phyloP scores from a whole-genome alignment of 176 grass and related monocot species.

The Paspalum vaginatum region DNA sequence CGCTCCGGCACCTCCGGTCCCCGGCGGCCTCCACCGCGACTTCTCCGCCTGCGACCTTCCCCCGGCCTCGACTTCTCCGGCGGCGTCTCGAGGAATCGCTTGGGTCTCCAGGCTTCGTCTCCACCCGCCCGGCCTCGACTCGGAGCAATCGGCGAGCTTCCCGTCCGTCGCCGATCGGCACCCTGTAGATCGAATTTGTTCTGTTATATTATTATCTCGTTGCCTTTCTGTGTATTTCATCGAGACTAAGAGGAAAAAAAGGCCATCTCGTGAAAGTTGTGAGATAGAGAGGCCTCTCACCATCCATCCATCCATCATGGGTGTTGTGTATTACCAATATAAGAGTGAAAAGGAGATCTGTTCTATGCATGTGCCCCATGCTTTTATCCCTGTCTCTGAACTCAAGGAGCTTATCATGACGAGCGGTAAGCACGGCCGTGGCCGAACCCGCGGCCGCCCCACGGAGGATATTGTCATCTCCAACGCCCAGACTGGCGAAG shows the following conservation, averaged over 20 bases:
- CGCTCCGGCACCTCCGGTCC: not conserved
- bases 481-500: conserved; percentile 61
- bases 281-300: conserved; percentile 6
- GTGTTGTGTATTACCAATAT: conserved; percentile 72
- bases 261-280: conserved; percentile 21
- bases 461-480: conserved; percentile 54
- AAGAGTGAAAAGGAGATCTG: conserved; percentile 62
- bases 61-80: not conserved
- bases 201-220: conserved; percentile 17
- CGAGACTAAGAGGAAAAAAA: conserved; percentile 2
- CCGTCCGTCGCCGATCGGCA: not conserved
- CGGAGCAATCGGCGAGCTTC: not conserved
- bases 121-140: not conserved
- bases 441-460: conserved; percentile 47
- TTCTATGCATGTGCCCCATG: conserved; percentile 45
- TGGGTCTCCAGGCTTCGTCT: not conserved
- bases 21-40: not conserved
- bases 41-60: not conserved
- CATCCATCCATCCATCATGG: conserved; percentile 36
- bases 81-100: not conserved
- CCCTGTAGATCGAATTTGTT: conserved; percentile 36
- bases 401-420: conserved; percentile 59
- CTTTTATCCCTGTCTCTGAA: conserved; percentile 48
- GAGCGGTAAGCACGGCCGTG: conserved; percentile 35
- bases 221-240: conserved; percentile 34